phyloP scores from a whole-genome alignment of 164 flowering plant species.

The Umbellularia californica region DNA sequence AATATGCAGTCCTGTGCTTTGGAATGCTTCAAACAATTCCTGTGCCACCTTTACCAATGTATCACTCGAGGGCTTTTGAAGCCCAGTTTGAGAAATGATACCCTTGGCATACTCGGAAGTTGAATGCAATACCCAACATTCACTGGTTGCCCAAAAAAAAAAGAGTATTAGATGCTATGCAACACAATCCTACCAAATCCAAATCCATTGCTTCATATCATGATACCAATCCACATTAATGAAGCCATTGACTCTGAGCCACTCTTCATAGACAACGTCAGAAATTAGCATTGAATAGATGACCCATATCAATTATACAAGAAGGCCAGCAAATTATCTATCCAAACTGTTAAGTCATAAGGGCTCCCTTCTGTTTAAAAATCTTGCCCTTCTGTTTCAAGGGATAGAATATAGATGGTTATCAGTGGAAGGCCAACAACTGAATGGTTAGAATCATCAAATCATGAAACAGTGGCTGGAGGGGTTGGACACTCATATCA shows the following conservation, averaged over 20 bases:
- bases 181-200: no score
- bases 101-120: conserved; percentile 54
- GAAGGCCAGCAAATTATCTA: background rate
- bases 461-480: background rate
- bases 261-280: no score
- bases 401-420: background rate
- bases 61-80: conserved; percentile 52
- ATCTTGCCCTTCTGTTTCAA: background rate
- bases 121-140: conserved; percentile 81
- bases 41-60: conserved; percentile 60
- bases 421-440: background rate
- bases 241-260: no score
- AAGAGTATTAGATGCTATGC: background rate
- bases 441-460: background rate
- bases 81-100: conserved; percentile 56
- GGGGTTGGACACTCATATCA: background rate
- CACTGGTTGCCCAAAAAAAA: conserved; percentile 32
- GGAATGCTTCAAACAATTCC: conserved; percentile 58
- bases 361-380: background rate
- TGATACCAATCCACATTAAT: no score
- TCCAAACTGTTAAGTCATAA: background rate
- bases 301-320: no score
- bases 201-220: no score
- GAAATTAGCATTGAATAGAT: no score
- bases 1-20: conserved; percentile 34